Evolutionary conservation across 2,329 filamentous ascomycete species (phyloP), one percentile per base, ranked within the genome.

Genomic region (Cadophora sp.): DNA sequence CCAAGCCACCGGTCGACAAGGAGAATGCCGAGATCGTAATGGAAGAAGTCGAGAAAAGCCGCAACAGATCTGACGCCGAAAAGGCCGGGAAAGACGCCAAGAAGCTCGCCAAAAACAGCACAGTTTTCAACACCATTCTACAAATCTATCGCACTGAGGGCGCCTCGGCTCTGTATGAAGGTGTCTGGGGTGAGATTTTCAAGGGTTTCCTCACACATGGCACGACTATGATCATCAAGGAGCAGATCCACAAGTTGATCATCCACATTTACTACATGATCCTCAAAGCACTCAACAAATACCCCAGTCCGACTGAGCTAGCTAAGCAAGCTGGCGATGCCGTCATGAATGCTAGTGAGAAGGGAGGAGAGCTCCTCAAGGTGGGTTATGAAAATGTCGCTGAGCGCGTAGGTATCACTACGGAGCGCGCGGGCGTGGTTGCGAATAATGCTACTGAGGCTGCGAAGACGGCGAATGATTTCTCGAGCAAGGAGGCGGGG

Each of bases 201-300:
- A 94, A 94, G 74, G 91, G 91, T 0, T 96, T 97, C 80, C 89
- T 97, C 74, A 89, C 88, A 24, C 93, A 97, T 74, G 94, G 94
- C 0, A 85, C 94, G 61, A 95, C 93, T 0, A 97, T 97, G 92
- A 81, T 95, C 63, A 88, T 92, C 66, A 97, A 97, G 79, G 92
- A 95, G 65, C 81, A 86, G 5, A 86, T 96, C 9, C 92, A 97
- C 76, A 83, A 86, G 33, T 78, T 89, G 18, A 87, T 97, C 65
- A 86, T 96, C 67, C 87, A 87, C 70, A 73, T 90, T 4, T 96
- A 95, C 79, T 91, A 92, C 71, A 75, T 89, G 7, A 75, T 91
- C 1, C 79, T 91, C n/a, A 81, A 81, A 27, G 69, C 82, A 3
- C 70, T 84, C 33, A 78, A 78, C 61, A 79, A 74, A 22, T 82